phyloP scores from a whole-genome alignment of 2,329 filamentous ascomycete genomes.

The Didymella segeticola region DNA sequence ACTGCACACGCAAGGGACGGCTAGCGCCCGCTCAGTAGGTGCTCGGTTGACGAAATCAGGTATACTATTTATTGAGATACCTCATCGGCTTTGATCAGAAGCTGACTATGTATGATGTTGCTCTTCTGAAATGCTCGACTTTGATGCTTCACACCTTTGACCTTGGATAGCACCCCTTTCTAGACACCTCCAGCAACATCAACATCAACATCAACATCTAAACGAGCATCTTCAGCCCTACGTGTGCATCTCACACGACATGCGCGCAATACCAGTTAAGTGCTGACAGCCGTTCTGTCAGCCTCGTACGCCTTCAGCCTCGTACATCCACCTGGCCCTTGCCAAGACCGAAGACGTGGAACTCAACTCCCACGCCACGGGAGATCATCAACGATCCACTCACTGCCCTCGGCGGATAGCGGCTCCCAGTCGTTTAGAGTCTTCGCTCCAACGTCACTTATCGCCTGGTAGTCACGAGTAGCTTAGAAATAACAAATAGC shows the following conservation, averaged over 20 bases:
- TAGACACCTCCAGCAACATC: background rate
- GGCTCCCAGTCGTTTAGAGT: constrained; percentile 5
- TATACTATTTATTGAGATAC: too few relatives aligned
- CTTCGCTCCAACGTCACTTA: constrained; percentile 13
- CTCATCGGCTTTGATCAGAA: too few relatives aligned
- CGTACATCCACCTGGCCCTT: background rate
- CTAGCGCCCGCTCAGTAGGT: too few relatives aligned
- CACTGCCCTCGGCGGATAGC: constrained; percentile 1
- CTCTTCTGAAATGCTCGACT: background rate
- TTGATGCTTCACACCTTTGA: background rate
- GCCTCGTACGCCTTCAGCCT: background rate
- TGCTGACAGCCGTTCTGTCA: constrained; percentile 1
- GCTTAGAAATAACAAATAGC: constrained; percentile 26
- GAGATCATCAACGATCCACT: constrained; percentile 8
- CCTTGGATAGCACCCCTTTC: background rate
- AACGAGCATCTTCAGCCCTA: background rate
- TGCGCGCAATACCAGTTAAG: background rate
- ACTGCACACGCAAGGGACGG: too few relatives aligned
- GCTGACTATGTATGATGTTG: too few relatives aligned
- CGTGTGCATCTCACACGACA: background rate
- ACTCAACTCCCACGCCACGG: background rate
- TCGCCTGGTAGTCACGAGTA: constrained; percentile 4
- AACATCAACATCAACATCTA: background rate
- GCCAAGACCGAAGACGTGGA: constrained; percentile 8
- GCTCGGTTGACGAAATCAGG: too few relatives aligned